Evolutionary conservation across 306 rosid species (phyloP).

Genomic region (Trifolium dubium): DNA sequence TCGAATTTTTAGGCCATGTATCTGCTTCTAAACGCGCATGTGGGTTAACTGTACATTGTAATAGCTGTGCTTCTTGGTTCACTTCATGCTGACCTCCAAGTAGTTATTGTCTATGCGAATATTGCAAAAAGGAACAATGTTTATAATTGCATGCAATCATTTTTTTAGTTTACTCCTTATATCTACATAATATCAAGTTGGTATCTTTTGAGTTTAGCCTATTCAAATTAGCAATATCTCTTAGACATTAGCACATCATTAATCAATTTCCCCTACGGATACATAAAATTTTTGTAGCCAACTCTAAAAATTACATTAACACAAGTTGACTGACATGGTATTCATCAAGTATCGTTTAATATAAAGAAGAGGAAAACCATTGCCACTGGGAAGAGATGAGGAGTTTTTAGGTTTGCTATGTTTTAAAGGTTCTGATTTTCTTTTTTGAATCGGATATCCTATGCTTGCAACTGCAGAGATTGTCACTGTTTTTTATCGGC

Average conservation of each 20-base stretch:
- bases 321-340: background rate
- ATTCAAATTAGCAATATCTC: background rate
- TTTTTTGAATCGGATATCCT: too few relatives aligned
- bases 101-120: background rate
- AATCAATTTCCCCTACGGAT: background rate
- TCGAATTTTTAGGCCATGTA: background rate
- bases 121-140: background rate
- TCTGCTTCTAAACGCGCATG: background rate
- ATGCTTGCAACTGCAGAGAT: too few relatives aligned
- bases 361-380: background rate
- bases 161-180: background rate
- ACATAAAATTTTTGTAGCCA: background rate
- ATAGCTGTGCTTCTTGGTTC: background rate
- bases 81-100: conserved; percentile 2
- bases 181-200: background rate
- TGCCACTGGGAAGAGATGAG: background rate
- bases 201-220: background rate
- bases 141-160: background rate
- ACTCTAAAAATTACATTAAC: background rate
- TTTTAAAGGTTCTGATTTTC: too few relatives aligned
- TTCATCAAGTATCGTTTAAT: background rate
- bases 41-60: background rate
- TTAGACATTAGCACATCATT: background rate
- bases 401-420: too few relatives aligned
- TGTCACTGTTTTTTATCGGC: too few relatives aligned